Evolutionary conservation across 495 filamentous ascomycete genomes (phyloP).

Genomic region (Tirmania nivea): DNA sequence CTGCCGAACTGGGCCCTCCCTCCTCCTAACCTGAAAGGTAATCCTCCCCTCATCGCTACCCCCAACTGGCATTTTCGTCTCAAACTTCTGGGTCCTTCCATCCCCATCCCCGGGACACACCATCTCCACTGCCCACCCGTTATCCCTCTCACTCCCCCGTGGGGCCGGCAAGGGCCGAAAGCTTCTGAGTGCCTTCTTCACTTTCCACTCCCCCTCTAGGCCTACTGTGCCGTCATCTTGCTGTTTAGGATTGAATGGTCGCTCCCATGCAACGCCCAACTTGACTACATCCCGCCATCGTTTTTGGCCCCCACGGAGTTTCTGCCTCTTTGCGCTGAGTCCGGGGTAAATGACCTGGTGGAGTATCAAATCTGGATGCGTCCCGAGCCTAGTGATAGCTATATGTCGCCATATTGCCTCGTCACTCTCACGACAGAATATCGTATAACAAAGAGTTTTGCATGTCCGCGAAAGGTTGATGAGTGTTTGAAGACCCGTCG

Average conservation of each 20-base stretch:
- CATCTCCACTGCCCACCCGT: constrained; percentile 14
- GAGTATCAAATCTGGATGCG: constrained; percentile 10
- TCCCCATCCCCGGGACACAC: constrained; percentile 13
- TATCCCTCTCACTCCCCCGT: constrained; percentile 12
- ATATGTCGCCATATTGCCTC: constrained; percentile 15
- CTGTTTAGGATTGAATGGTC: constrained; percentile 9
- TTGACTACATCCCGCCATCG: constrained; percentile 18
- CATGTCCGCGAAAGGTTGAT: constrained; percentile 15
- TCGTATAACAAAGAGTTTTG: constrained; percentile 11
- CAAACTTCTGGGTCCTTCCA: background rate
- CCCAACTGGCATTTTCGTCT: constrained; percentile 7
- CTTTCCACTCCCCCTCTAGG: constrained; percentile 1
- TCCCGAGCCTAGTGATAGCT: constrained; percentile 12
- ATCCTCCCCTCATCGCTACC: background rate
- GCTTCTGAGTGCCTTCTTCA: constrained; percentile 7
- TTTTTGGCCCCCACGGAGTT: constrained; percentile 11
- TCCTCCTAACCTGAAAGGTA: background rate
- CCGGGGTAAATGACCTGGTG: constrained; percentile 17
- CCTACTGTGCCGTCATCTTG: background rate
- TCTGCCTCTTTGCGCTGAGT: background rate
- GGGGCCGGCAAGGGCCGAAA: constrained; percentile 6
- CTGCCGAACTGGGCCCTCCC: background rate
- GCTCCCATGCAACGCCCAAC: constrained; percentile 13
- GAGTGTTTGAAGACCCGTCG: constrained; percentile 2
- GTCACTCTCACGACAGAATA: constrained; percentile 17